phyloP scores from a whole-genome alignment of 805 yeast species.

The Tetrapisispora taiwanensis region DNA sequence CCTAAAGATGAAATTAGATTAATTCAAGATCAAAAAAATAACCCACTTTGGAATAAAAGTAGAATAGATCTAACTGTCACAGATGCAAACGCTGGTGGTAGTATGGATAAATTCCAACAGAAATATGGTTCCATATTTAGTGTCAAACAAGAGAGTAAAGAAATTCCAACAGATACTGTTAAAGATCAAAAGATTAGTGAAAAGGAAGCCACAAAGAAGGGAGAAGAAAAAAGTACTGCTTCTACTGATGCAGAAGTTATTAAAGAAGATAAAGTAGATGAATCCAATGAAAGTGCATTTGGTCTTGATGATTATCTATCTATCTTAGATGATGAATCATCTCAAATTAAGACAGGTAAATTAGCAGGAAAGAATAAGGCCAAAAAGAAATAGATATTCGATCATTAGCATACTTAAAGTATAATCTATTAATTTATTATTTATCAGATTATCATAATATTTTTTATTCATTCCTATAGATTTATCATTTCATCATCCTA shows the following conservation, averaged over 20 bases:
- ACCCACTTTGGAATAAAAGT: slow-evolving; percentile 80
- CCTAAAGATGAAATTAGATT: slow-evolving; percentile 81
- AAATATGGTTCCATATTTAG: slow-evolving; percentile 45
- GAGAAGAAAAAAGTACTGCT: background rate
- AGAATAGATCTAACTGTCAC: slow-evolving; percentile 63
- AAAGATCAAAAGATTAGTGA: background rate
- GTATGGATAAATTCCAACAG: slow-evolving; percentile 62
- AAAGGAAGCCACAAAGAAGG: slow-evolving; percentile 4
- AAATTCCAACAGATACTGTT: background rate
- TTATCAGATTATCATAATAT: too few species aligned
- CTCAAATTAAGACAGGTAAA: slow-evolving; percentile 27
- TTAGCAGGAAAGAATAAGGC: slow-evolving; percentile 23
- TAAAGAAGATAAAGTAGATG: background rate
- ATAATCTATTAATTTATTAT: too few species aligned
- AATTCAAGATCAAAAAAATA: slow-evolving; percentile 82
- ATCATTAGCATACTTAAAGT: background rate
- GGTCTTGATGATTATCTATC: slow-evolving; percentile 28
- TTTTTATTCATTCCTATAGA: background rate
- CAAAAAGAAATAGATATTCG: slow-evolving; percentile 14
- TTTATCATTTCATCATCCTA: background rate
- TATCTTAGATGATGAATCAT: slow-evolving; percentile 21
- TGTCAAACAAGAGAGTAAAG: slow-evolving; percentile 23
- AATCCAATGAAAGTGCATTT: slow-evolving; percentile 4
- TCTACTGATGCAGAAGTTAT: background rate
- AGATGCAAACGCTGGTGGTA: slow-evolving; percentile 80